phyloP scores from a whole-genome alignment of 805 yeast genomes.

The Kodamaea kaohsiungensis region DNA sequence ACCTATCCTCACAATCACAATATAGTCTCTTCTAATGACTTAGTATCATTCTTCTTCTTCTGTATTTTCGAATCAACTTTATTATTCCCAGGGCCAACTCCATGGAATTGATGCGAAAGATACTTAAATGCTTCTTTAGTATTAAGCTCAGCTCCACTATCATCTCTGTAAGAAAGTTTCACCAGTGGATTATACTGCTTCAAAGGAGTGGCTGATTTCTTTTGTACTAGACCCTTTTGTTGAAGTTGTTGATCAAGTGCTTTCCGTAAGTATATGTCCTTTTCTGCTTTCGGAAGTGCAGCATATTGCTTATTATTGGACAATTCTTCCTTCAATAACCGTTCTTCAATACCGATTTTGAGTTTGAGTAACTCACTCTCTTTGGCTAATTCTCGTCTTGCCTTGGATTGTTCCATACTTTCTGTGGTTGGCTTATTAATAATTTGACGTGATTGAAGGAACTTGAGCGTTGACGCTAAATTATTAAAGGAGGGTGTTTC shows the following conservation, averaged over 20 bases:
- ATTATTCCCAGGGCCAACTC: constrained; percentile 37
- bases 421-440: constrained; percentile 11
- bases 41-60: constrained; percentile 8
- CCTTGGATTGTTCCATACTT: constrained; percentile 15
- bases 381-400: constrained; percentile 24
- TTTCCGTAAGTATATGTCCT: constrained; percentile 25
- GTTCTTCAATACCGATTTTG: constrained; percentile 33
- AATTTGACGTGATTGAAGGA: constrained; percentile 26
- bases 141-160: constrained; percentile 55
- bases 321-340: constrained; percentile 32
- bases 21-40: constrained; percentile 1
- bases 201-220: not conserved
- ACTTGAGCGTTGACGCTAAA: constrained; percentile 29
- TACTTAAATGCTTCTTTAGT: constrained; percentile 76
- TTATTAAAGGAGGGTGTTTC: constrained; percentile 16
- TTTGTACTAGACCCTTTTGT: constrained; percentile 24
- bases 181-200: constrained; percentile 47
- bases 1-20: too few relatives aligned
- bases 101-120: constrained; percentile 78
- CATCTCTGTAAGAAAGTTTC: constrained; percentile 62
- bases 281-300: constrained; percentile 29
- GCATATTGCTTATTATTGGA: constrained; percentile 25
- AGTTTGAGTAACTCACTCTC: constrained; percentile 32
- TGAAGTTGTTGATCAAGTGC: constrained; percentile 31
- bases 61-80: constrained; percentile 13